Conservation (phyloP, 2,329 filamentous ascomycete genomes). For the Diplodia sapinea region DNA sequence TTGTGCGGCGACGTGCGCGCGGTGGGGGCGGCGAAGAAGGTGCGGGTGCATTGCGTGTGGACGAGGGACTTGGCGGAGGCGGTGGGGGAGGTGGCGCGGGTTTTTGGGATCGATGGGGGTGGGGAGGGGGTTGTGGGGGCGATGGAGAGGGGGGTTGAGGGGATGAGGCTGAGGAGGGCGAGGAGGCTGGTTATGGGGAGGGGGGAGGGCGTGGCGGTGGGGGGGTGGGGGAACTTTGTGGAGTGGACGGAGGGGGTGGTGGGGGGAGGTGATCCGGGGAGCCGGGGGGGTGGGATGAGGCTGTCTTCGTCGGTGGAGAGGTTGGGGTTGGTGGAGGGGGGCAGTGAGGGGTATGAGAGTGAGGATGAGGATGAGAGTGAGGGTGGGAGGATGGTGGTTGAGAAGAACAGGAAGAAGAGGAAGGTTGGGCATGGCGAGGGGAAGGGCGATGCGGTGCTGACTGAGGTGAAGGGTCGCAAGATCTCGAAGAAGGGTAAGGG, state of each 20-base stretch:
- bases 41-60: background rate
- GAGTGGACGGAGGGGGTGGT: background rate
- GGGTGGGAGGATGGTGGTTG: background rate
- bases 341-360: background rate
- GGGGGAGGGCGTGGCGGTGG: background rate
- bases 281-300: background rate
- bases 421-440: background rate
- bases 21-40: fast-evolving
- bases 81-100: background rate
- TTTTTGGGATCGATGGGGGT: background rate
- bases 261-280: fast-evolving
- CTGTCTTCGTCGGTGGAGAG: background rate
- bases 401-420: background rate
- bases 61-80: background rate
- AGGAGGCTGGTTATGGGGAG: background rate
- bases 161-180: background rate
- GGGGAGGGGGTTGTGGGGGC: background rate
- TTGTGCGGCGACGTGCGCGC: background rate
- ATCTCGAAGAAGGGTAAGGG: too few relatives aligned
- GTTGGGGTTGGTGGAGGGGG: background rate
- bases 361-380: background rate
- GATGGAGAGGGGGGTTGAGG: background rate
- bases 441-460: background rate
- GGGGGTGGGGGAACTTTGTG: background rate
- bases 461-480: background rate